phyloP scores from a whole-genome alignment of 768 basidiomycete genomes.

The Macrocybe gigantea region DNA sequence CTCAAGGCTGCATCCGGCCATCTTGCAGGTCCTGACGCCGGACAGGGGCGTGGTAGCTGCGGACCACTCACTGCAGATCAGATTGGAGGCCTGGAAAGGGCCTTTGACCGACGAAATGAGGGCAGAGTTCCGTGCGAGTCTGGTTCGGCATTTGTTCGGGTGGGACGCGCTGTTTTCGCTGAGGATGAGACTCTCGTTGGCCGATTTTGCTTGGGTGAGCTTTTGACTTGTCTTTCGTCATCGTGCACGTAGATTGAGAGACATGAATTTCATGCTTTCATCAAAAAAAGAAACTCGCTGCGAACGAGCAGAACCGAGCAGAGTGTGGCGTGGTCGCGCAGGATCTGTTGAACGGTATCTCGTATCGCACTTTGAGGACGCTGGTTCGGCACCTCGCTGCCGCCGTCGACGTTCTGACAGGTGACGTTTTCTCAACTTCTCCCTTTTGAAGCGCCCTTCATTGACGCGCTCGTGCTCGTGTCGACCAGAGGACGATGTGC shows the following conservation, averaged over 20 bases:
- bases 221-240: too few species aligned
- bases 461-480: neutral
- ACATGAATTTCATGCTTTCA: neutral
- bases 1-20: slow-evolving; percentile 28
- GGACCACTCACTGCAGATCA: too few species aligned
- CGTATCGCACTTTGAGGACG: slow-evolving; percentile 46
- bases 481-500: slow-evolving; percentile 48
- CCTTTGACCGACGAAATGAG: slow-evolving; percentile 17
- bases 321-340: slow-evolving; percentile 50
- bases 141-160: slow-evolving; percentile 57
- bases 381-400: slow-evolving; percentile 53
- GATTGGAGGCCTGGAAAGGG: too few species aligned
- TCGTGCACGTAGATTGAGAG: neutral
- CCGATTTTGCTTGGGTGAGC: slow-evolving; percentile 45
- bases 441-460: slow-evolving; percentile 6
- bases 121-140: slow-evolving; percentile 41
- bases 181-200: slow-evolving; percentile 50
- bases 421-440: slow-evolving; percentile 27
- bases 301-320: slow-evolving; percentile 31
- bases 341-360: slow-evolving; percentile 42
- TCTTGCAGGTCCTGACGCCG: slow-evolving; percentile 41
- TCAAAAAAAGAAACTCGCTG: slow-evolving; percentile 39
- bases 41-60: neutral
- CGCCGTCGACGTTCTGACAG: slow-evolving; percentile 33
- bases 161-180: slow-evolving; percentile 47